These are phyloP conservation scores for Arctostaphylos glauca DNA, from an alignment of 148 eudicot species.

Conservation along the genomic window DNA sequence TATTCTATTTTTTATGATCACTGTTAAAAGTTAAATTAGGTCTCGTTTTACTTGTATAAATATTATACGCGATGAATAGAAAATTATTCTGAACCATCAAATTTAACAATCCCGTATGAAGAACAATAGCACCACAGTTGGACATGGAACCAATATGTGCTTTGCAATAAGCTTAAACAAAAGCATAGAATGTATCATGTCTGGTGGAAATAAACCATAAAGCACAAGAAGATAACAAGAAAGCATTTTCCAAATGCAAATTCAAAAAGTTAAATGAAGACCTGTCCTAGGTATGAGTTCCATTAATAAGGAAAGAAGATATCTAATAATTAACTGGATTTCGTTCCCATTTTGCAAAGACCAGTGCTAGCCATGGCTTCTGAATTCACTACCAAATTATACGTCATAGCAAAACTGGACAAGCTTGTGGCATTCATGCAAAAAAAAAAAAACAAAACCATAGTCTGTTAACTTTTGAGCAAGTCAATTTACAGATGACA, in stretches of 20 bases:
- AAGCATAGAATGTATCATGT: not conserved
- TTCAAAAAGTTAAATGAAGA: conserved; percentile 1
- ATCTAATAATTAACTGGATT: not conserved
- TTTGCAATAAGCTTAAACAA: not conserved
- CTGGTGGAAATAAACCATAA: not conserved
- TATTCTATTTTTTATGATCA: not conserved
- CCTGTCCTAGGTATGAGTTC: not conserved
- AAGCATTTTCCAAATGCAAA: not conserved
- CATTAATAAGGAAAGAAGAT: not conserved
- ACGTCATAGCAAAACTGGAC: not conserved
- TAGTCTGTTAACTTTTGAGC: not conserved
- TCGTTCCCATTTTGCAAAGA: not conserved
- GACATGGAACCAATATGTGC: not conserved
- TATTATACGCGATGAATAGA: too few relatives aligned
- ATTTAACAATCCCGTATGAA: not conserved
- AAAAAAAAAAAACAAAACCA: not conserved
- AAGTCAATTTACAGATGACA: not conserved
- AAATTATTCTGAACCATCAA: too few relatives aligned
- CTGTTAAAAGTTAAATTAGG: too few relatives aligned
- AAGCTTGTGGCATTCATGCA: not conserved
- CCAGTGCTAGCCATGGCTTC: not conserved
- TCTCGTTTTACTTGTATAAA: too few relatives aligned
- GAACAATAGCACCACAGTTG: not conserved
- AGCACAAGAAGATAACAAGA: conserved; percentile 2
- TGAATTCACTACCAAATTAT: not conserved